Conservation (phyloP, 2,329 filamentous ascomycete species). For the Cladosporium sp. region DNA sequence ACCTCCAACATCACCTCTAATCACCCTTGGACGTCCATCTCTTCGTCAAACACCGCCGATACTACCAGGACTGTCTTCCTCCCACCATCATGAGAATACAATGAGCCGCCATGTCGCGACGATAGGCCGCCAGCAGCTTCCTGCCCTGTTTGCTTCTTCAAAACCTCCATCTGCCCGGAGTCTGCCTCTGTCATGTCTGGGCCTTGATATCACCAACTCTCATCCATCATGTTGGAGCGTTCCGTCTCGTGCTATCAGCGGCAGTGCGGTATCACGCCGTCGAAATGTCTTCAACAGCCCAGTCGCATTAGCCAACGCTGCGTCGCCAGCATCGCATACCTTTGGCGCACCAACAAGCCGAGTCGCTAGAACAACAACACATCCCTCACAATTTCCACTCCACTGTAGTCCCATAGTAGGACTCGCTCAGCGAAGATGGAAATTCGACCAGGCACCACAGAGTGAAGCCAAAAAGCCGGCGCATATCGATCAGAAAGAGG, state of each 20-base stretch:
- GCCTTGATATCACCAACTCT: not conserved
- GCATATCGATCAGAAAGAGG: slow-evolving; percentile 21
- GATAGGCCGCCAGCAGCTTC: slow-evolving; percentile 28
- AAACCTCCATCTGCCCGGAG: not conserved
- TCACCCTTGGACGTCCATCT: too few relatives aligned
- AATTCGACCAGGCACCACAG: slow-evolving; percentile 15
- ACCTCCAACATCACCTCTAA: too few relatives aligned
- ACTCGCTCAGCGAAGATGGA: slow-evolving; percentile 17
- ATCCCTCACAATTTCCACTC: not conserved
- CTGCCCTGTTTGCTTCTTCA: not conserved
- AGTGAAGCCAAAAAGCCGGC: slow-evolving; percentile 2
- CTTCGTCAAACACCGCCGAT: not conserved
- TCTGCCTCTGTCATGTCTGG: not conserved
- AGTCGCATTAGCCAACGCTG: not conserved
- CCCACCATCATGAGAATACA: slow-evolving; percentile 16
- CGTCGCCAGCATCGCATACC: not conserved
- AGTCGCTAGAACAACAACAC: not conserved
- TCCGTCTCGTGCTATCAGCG: slow-evolving; percentile 3
- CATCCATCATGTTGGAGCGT: not conserved
- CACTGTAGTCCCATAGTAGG: not conserved
- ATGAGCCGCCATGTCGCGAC: slow-evolving; percentile 44
- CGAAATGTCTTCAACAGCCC: not conserved
- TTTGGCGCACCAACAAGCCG: not conserved
- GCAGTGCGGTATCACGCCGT: not conserved
- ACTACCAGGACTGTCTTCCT: not conserved